Evolutionary conservation across 2,329 filamentous ascomycete species (phyloP).

Genomic region (Fusarium nisikadoi): DNA sequence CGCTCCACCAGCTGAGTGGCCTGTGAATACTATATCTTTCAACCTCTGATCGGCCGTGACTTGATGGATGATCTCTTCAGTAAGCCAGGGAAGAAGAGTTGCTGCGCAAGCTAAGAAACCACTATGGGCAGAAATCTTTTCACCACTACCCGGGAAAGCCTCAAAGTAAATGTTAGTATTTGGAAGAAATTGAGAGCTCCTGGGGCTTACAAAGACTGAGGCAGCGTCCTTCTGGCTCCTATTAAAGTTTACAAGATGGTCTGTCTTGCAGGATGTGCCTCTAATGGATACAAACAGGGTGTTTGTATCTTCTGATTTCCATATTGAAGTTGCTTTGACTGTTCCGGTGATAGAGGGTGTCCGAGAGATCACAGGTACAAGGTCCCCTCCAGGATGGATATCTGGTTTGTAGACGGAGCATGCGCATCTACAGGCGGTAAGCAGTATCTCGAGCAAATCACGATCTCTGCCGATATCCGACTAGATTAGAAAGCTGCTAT

Average conservation of each 20-base stretch:
- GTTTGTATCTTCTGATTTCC: conserved; percentile 21
- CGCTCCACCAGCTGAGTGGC: conserved; percentile 41
- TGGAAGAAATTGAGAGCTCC: accelerated
- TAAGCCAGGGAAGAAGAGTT: conserved; percentile 23
- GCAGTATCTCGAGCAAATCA: conserved; percentile 10
- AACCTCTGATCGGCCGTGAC: background rate
- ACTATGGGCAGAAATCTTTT: conserved; percentile 18
- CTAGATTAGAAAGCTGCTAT: background rate
- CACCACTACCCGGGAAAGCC: background rate
- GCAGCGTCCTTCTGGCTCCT: background rate
- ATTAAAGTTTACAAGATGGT: conserved; percentile 43
- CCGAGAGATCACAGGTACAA: conserved; percentile 29
- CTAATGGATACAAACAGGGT: conserved; percentile 35
- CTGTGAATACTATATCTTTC: conserved; percentile 32
- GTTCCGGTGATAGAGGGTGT: conserved; percentile 30
- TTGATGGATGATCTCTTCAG: conserved; percentile 17
- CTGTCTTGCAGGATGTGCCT: conserved; percentile 32
- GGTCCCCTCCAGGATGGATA: conserved; percentile 4
- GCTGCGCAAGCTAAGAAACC: conserved; percentile 38
- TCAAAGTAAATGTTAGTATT: background rate
- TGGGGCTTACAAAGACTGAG: conserved; percentile 16
- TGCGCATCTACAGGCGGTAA: conserved; percentile 34
- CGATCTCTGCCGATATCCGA: background rate
- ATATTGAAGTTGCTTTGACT: conserved; percentile 38
- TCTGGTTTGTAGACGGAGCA: conserved; percentile 33